phyloP scores from a whole-genome alignment of 345 rosid species.

The Syzygium aqueum region DNA sequence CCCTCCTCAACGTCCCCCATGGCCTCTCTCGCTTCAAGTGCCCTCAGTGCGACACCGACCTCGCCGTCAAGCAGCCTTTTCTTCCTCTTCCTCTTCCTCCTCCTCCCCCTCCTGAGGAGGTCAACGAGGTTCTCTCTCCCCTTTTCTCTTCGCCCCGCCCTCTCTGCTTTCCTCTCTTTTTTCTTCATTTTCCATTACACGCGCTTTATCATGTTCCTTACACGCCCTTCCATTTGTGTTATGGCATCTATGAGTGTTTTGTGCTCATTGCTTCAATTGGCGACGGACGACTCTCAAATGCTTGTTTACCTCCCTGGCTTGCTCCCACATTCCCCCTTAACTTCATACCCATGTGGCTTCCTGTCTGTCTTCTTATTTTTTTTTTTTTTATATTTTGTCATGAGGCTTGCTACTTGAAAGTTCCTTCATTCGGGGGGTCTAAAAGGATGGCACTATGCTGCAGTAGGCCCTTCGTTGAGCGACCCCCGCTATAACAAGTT shows the following conservation, averaged over 20 bases:
- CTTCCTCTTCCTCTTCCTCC: conserved; percentile 45
- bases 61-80: conserved; percentile 63
- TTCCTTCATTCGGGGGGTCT: neutral
- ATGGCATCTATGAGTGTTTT: neutral
- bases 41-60: conserved; percentile 86
- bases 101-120: conserved; percentile 57
- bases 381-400: neutral
- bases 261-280: neutral
- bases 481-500: neutral
- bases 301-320: neutral
- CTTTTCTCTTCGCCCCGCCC: neutral
- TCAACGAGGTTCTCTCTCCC: conserved; percentile 62
- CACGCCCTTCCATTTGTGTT: neutral
- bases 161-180: neutral
- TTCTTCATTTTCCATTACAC: neutral
- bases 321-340: neutral
- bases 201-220: neutral
- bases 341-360: neutral
- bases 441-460: neutral
- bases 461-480: neutral
- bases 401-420: neutral
- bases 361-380: neutral
- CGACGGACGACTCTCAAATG: neutral
- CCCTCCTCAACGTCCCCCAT: conserved; percentile 88
- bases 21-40: conserved; percentile 79